Evolutionary conservation across 257 asterid genomes (phyloP), one percentile per base, ranked within the genome.

Genomic region (Ehretia macrophylla): DNA sequence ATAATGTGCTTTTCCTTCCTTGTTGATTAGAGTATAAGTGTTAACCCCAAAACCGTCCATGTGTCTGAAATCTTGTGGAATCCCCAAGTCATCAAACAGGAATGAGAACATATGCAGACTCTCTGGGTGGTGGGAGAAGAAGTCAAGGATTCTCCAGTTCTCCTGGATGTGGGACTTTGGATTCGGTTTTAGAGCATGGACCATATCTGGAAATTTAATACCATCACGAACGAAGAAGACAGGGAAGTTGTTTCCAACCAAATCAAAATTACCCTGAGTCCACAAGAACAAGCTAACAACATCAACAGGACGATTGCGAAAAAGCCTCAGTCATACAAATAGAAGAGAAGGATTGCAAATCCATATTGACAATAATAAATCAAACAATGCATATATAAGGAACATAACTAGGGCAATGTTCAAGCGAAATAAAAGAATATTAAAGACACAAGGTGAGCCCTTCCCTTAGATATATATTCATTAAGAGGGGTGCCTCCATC

Each of bases 241-340:
- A 0, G 99, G 99, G 76, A 89, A 86, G 70, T 93, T 93, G 91
- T 93, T 93, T 27, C 99, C 99, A 60, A 93, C 99, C 82, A 93
- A 66, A 58, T 93, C 99, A 45, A 85, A 89, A 81, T 93, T 93
- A 4, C 97, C 97, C 99, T 85, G 83, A 14, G 67, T 47, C 68
- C 64, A 55, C 8, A 22, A 32, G 20, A 64, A 51, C 27, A 20
- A 48, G 51, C 19, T 27, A 57, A 39, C n/a, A 58, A 39, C 20
- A 60, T 46, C 56, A 63, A 44, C 23, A 18, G 35, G 48, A 44
- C 32, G 14, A 62, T 39, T 39, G 42, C 38, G 38, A 50, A 17
- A 10, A 22, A 49, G 46, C 12, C 22, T 13, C 37, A 51, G n/a
- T 23, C 51, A 50, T 62, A 46, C 39, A 8, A 20, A 21, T 32